A percentile compares a stretch with the other conserved stretches of the same genome.
These are phyloP conservation scores for Calophaca sinica DNA, from an alignment of 306 rosid genomes.

Conservation along the genomic window DNA sequence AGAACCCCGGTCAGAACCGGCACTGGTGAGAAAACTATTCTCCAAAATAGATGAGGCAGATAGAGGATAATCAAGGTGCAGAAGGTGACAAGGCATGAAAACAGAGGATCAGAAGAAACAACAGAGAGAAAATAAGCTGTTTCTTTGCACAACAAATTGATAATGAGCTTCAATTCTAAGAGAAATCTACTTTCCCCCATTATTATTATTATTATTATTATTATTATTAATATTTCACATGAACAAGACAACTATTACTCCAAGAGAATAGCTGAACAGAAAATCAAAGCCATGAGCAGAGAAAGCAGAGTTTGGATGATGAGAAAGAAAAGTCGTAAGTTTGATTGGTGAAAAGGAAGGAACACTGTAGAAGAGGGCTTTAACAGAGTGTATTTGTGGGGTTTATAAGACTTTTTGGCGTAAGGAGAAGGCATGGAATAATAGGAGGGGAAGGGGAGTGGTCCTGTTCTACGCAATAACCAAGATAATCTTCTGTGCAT, in stretches of 20 bases:
- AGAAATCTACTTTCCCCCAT: slow-evolving; percentile 48
- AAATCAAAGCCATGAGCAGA: slow-evolving; percentile 51
- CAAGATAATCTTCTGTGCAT: slow-evolving; percentile 54
- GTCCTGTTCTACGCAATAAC: slow-evolving; percentile 56
- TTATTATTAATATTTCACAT: background rate
- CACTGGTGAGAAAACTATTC: slow-evolving; percentile 68
- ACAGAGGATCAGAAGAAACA: slow-evolving; percentile 65
- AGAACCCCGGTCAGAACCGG: slow-evolving; percentile 57
- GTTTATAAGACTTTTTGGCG: slow-evolving; percentile 57
- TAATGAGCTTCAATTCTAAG: slow-evolving; percentile 46
- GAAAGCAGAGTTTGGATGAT: slow-evolving; percentile 25
- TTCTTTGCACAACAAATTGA: slow-evolving; percentile 51
- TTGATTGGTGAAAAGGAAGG: slow-evolving; percentile 46
- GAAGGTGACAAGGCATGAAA: slow-evolving; percentile 70
- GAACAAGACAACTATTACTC: slow-evolving; percentile 26
- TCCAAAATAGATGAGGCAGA: slow-evolving; percentile 59
- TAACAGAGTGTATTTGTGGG: slow-evolving; percentile 54
- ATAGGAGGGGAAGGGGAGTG: slow-evolving; percentile 40
- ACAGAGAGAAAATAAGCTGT: slow-evolving; percentile 42
- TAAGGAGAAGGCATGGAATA: slow-evolving; percentile 60
- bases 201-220: background rate
- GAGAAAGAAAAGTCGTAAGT: slow-evolving; percentile 20
- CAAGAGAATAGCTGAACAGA: slow-evolving; percentile 21
- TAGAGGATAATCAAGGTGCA: slow-evolving; percentile 62
- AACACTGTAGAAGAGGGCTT: slow-evolving; percentile 30